These are phyloP conservation scores for Talaromyces thailandensis DNA, from an alignment of 495 filamentous ascomycete species.

Conservation along the genomic window DNA sequence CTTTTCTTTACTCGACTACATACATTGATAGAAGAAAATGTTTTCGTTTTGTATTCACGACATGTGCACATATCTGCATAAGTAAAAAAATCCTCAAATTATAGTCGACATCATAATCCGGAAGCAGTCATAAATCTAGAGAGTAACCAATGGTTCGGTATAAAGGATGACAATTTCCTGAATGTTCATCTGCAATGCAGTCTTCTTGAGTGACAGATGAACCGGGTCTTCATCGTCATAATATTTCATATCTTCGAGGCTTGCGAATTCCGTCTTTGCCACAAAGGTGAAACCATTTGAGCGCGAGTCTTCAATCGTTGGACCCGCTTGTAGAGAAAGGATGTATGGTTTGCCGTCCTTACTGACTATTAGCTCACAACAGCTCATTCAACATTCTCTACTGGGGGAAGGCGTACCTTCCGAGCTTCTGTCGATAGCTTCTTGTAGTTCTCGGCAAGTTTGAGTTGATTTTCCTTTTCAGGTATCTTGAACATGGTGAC, in stretches of 20 bases:
- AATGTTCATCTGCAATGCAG: constrained; percentile 19
- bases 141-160: not conserved
- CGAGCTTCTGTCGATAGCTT: not conserved
- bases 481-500: not conserved
- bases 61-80: not conserved
- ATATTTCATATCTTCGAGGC: constrained; percentile 58
- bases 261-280: constrained; percentile 49
- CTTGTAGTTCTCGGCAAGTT: not conserved
- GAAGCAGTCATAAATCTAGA: not conserved
- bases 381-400: not conserved
- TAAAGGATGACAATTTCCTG: not conserved
- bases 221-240: constrained; percentile 58
- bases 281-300: constrained; percentile 54
- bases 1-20: not conserved
- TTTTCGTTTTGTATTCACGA: not conserved
- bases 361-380: not conserved
- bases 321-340: constrained; percentile 31
- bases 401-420: not conserved
- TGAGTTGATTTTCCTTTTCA: not conserved
- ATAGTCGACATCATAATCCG: not conserved
- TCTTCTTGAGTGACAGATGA: constrained; percentile 50
- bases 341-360: constrained; percentile 64
- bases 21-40: not conserved
- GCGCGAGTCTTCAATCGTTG: constrained; percentile 40
- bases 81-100: not conserved